Evolutionary conservation across 1,139 yeast genomes (phyloP), one percentile per base, ranked within the genome.

Genomic region (Nakaseomyces uthaithaninus): DNA sequence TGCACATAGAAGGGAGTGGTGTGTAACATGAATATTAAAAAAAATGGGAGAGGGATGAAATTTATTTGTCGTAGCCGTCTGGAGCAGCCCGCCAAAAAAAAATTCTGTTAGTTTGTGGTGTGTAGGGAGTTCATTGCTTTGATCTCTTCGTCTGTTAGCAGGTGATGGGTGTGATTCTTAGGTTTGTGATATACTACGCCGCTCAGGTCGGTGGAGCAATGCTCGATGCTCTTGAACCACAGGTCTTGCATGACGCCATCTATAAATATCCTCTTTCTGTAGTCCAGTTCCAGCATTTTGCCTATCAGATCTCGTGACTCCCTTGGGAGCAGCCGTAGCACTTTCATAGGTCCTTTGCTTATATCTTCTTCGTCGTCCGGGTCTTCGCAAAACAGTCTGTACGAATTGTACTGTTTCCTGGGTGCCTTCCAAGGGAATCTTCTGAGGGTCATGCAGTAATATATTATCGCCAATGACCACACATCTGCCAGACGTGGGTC

Each of bases 361-460:
- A 57, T 55, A 42, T 63, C 68, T 40, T 49, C 57, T 45, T 43
- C 64, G 50, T 53, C 52, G 35, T 60, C 66, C 3, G 68, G 65
- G 28, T 60, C 57, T 25, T 59, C 62, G 33, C 65, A 52, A 59
- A 58, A 72, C 54, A 66, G 62, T 65, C 54, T 63, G 47, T 63
- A 67, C 2, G 78, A 71, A 26, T 74, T 72, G 53, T 80, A 87
- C 14, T 71, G 62, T 24, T 64, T 61, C 17, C 55, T 50, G 20
- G 91, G 89, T 6, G 78, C 69, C 53, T 80, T 80, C 93, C 93
- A 82, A 1, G 93, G 93, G 59, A 82, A 82, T 49, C 86, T 64
- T 53, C 74, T 72, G 43, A 80, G 63, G 6, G 75, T 66, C 86
- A 82, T 80, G 59, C 91, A 81, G 53, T 84, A 79, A 54, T 69